Evolutionary conservation across 2,329 filamentous ascomycete species (phyloP), one percentile per base, ranked within the genome.

Genomic region (Xylariaceae sp.): DNA sequence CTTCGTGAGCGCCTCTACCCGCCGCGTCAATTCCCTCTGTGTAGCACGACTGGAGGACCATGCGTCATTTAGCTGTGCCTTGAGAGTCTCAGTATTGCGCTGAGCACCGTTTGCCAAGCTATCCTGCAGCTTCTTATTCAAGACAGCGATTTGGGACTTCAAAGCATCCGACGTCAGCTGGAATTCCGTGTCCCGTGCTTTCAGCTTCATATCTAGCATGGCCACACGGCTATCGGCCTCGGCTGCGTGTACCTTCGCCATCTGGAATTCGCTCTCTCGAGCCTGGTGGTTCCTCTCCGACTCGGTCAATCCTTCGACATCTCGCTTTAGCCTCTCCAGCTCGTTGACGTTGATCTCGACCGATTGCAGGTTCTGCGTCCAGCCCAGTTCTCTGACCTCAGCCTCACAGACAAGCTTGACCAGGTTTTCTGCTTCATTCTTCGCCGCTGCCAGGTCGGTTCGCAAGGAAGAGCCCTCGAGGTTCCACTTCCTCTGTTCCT

Each of bases 401-500:
- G 73, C 75, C 19, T 77, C 73, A 23, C 80, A 76, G 0, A 90
- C 67, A 4, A 86, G 63, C 42, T 70, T 68, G 30, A 75, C 73
- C 13, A 92, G 63, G 37, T 77, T 76, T 13, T 79, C 72, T 26
- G 70, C 70, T 46, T 89, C 81, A 5, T 66, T 63, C 42, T 66
- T 70, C 1, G 71, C 69, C 23, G 63, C 67, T 19, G 72, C 64
- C 3, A 88, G 58, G 37, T 82, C 77, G 12, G 65, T 65, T 22
- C 68, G 68, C 5, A 85, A 56, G 6, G 60, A 56, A 17, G 74
- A 70, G 27, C 75, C 67, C 40, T 83, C 77, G 1, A 57, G 57
- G 17, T 66, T 70, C 66, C 74, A 80, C 40, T 67, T 70, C 57
- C 79, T 84, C 41, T 80, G 77, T 38, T 86, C 81, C 38, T 87